Conservation (phyloP, 2,329 filamentous ascomycete genomes). For the Pseudofabraea citricarpa region DNA sequence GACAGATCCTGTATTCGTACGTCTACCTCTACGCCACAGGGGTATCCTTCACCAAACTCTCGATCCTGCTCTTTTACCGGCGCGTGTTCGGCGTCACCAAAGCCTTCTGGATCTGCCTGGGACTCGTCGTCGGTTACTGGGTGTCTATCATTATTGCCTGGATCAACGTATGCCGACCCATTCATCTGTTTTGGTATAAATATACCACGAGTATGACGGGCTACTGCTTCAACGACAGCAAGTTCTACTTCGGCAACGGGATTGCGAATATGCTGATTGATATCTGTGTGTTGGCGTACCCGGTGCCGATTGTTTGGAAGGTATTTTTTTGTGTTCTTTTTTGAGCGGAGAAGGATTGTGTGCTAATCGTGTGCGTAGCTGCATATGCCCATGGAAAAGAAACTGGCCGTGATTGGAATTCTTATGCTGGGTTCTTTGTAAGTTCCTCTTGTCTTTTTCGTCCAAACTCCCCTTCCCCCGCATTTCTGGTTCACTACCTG, state of each 20-base stretch:
- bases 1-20: slow-evolving; percentile 28
- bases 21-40: slow-evolving; percentile 26
- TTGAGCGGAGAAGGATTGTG: neutral
- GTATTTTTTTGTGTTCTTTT: neutral
- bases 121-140: slow-evolving; percentile 22
- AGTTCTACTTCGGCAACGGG: slow-evolving; percentile 23
- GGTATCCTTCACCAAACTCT: slow-evolving; percentile 27
- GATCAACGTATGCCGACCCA: slow-evolving; percentile 17
- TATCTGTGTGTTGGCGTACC: slow-evolving; percentile 25
- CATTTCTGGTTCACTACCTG: too few relatives aligned
- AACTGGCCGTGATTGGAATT: slow-evolving; percentile 24
- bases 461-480: neutral
- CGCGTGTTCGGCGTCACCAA: slow-evolving; percentile 27
- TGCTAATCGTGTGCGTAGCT: slow-evolving; percentile 11
- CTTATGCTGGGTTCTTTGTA: slow-evolving; percentile 29
- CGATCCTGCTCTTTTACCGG: slow-evolving; percentile 29
- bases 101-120: slow-evolving; percentile 20
- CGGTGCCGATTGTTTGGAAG: slow-evolving; percentile 23
- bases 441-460: neutral
- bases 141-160: slow-evolving; percentile 21
- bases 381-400: slow-evolving; percentile 25
- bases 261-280: slow-evolving; percentile 25
- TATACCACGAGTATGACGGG: neutral
- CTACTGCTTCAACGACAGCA: slow-evolving; percentile 21
- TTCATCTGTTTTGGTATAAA: slow-evolving; percentile 20